Conservation (phyloP, 257 asterid species). For the Nicotiana attenuata region DNA sequence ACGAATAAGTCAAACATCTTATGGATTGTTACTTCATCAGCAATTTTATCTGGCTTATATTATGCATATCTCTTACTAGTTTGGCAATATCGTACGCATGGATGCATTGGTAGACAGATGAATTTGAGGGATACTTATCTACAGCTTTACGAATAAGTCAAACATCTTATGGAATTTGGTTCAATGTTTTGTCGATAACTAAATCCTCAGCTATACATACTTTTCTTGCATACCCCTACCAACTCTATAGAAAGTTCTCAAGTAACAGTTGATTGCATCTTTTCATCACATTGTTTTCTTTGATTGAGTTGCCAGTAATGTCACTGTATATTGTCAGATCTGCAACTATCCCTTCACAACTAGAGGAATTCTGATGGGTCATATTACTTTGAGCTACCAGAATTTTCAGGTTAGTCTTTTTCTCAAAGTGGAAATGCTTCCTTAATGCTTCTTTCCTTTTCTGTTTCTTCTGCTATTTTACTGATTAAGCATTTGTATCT, state of each 20-base stretch:
- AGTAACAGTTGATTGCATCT: conserved; percentile 1
- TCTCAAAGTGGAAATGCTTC: background rate
- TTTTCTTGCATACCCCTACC: background rate
- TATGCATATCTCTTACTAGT: background rate
- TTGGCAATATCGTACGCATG: background rate
- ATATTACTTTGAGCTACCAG: conserved; percentile 72
- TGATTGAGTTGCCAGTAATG: conserved; percentile 1
- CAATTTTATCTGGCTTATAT: background rate
- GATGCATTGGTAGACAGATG: background rate
- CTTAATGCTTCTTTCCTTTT: conserved; percentile 12
- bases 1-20: background rate
- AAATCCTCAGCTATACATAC: background rate
- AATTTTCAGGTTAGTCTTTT: conserved; percentile 42
- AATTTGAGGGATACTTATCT: background rate
- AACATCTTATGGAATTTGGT: background rate
- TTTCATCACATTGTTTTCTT: background rate
- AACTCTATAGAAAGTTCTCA: background rate
- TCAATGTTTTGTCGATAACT: background rate
- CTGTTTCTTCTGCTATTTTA: conserved; percentile 3
- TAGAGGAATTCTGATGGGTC: conserved; percentile 96
- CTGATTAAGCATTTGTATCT: conserved; percentile 16
- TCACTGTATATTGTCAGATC: conserved; percentile 34
- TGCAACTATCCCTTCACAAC: conserved; percentile 99
- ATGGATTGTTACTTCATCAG: background rate
- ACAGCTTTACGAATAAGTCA: background rate